phyloP scores from a whole-genome alignment of 1,139 yeast species.

The Taphrina wiesneri region DNA sequence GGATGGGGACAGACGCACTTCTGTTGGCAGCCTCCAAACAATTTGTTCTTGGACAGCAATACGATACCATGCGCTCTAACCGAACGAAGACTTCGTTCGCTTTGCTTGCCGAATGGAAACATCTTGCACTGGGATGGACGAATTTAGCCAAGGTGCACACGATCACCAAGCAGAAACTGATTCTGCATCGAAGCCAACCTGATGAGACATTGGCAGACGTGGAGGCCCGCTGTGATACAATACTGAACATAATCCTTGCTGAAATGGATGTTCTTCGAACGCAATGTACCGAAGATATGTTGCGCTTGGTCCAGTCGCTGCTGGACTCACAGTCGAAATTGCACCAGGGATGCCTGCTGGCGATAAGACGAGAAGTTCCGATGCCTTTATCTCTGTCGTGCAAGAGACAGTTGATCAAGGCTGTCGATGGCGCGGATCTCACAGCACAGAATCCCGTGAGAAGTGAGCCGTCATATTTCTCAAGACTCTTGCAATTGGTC shows the following conservation, averaged over 20 bases:
- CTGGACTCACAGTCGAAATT: neutral
- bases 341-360: neutral
- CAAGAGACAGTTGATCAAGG: neutral
- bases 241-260: constrained; percentile 2
- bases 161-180: neutral
- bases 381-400: neutral
- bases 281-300: neutral
- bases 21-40: neutral
- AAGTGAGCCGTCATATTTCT: neutral
- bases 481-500: neutral
- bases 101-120: neutral
- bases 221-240: constrained; percentile 3
- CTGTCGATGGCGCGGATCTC: neutral
- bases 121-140: neutral
- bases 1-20: neutral
- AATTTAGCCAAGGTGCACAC: neutral
- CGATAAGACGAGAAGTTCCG: neutral
- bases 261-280: neutral
- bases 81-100: neutral
- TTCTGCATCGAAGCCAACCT: neutral
- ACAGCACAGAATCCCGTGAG: neutral
- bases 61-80: neutral
- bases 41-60: neutral
- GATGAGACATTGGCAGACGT: neutral
- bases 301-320: neutral